Evolutionary conservation across 208 protist genomes (phyloP).

Genomic region (Trypanosoma congolense): DNA sequence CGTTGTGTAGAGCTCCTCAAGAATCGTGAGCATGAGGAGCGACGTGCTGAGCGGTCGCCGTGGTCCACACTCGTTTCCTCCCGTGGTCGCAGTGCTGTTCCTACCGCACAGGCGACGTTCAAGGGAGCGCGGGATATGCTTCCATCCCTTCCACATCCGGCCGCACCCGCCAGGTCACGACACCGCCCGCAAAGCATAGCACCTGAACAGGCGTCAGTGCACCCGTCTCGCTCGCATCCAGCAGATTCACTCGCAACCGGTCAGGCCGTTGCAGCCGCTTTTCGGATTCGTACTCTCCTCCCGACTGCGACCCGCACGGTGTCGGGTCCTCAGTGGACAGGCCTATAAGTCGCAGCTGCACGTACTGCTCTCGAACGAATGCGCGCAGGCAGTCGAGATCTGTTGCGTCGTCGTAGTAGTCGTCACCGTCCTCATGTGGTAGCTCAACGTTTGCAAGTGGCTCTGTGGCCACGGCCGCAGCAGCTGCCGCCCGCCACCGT

Average conservation of each 20-base stretch:
- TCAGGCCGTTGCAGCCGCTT: background rate
- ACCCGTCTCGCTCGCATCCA: slow-evolving; percentile 1
- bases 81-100: too few species aligned
- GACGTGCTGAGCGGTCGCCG: slow-evolving; percentile 21
- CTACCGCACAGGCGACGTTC: background rate
- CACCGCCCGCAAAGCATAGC: slow-evolving; percentile 13
- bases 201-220: slow-evolving; percentile 5
- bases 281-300: background rate
- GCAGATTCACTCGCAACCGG: background rate
- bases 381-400: slow-evolving; percentile 8
- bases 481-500: slow-evolving; percentile 8
- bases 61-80: background rate
- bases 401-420: too few species aligned
- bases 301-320: background rate
- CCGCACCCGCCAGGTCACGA: slow-evolving; percentile 13
- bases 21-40: slow-evolving; percentile 25
- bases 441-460: background rate
- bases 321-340: background rate
- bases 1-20: slow-evolving; percentile 35
- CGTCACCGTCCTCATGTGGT: background rate
- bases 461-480: background rate
- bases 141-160: slow-evolving; percentile 12
- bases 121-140: background rate
- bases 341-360: slow-evolving; percentile 12
- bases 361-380: slow-evolving; percentile 16